A percentile compares a stretch with the other conserved stretches of the same genome.
These are phyloP conservation scores for Oehlia diaphana DNA, from an alignment of 192 early-diverging fungal genomes.

Conservation along the genomic window DNA sequence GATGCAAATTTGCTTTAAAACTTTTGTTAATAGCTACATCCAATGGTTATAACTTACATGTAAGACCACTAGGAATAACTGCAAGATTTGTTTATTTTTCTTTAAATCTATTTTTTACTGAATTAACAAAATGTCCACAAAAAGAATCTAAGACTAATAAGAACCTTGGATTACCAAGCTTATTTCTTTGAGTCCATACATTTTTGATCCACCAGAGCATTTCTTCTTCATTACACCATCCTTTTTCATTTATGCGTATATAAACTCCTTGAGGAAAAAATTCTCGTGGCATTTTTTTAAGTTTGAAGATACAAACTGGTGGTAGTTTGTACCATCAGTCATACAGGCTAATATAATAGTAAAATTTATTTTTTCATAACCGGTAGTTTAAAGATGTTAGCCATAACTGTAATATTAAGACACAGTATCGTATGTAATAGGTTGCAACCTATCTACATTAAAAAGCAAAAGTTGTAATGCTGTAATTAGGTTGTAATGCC, in stretches of 20 bases:
- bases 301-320: background rate
- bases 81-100: conserved; percentile 11
- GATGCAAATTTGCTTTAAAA: conserved; percentile 2
- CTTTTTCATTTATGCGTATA: background rate
- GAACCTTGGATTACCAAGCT: background rate
- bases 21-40: conserved; percentile 3
- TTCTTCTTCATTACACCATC: conserved; percentile 2
- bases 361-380: too few species aligned
- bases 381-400: too few species aligned
- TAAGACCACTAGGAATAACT: conserved; percentile 6
- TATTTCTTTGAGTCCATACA: background rate
- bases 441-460: too few species aligned
- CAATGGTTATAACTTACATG: background rate
- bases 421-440: too few species aligned
- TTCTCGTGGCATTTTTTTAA: background rate
- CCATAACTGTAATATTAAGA: too few species aligned
- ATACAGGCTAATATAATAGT: too few species aligned
- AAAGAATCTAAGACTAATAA: conserved; percentile 12
- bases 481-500: too few species aligned
- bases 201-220: background rate
- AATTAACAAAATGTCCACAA: background rate
- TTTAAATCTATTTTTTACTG: conserved; percentile 7
- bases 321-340: too few species aligned
- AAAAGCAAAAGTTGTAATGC: too few species aligned
- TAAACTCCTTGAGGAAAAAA: background rate